These are phyloP conservation scores for Parsonsia alboflavescens DNA, from an alignment of 257 asterid species.

Conservation along the genomic window DNA sequence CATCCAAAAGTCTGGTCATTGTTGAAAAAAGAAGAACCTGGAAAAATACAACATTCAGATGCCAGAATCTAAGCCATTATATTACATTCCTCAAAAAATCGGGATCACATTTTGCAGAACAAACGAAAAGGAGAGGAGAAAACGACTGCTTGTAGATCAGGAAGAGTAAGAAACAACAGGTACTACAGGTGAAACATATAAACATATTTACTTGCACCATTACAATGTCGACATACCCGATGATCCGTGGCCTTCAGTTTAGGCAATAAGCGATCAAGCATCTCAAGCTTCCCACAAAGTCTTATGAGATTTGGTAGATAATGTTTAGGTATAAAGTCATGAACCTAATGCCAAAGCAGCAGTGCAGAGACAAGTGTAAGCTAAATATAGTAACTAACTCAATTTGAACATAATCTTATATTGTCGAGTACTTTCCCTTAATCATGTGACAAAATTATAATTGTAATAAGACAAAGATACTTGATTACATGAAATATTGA, in stretches of 20 bases:
- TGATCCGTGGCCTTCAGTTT: conserved; percentile 97
- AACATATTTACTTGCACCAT: conserved; percentile 2
- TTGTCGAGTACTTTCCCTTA: neutral
- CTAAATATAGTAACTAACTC: too few relatives aligned
- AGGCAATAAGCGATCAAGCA: conserved; percentile 90
- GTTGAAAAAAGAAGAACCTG: conserved; percentile 98
- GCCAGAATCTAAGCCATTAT: neutral
- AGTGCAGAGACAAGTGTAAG: neutral
- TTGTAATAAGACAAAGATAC: neutral
- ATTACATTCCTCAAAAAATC: neutral
- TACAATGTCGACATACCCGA: conserved; percentile 50
- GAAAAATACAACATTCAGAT: conserved; percentile 14
- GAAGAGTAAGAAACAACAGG: conserved; percentile 15
- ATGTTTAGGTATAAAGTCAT: conserved; percentile 81
- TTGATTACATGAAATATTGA: neutral
- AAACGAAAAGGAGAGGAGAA: neutral
- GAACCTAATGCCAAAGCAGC: conserved; percentile 49
- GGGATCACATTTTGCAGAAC: neutral
- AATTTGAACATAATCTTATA: neutral
- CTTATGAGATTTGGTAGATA: conserved; percentile 79
- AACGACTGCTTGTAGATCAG: neutral
- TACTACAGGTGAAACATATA: neutral
- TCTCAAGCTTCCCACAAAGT: conserved; percentile 99
- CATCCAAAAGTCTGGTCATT: conserved; percentile 98
- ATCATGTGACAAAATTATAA: neutral